Conservation (phyloP, 176 grass and related monocot species). For the Leersia perrieri region DNA sequence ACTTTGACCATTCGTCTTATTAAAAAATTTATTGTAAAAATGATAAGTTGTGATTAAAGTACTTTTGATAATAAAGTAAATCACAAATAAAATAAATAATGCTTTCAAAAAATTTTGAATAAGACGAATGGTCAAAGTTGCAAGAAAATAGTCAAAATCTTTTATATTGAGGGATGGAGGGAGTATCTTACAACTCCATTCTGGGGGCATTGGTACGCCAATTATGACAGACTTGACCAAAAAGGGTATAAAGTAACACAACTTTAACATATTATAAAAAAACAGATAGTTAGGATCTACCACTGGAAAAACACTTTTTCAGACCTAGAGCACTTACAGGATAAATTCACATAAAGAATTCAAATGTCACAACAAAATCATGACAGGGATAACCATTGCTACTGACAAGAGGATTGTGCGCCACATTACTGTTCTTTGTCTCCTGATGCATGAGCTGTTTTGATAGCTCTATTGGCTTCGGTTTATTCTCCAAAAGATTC, state of each 20-base stretch:
- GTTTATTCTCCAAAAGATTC: constrained; percentile 5
- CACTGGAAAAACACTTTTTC: constrained; percentile 29
- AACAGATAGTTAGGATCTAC: constrained; percentile 33
- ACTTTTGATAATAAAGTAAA: too few species aligned
- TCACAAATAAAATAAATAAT: too few species aligned
- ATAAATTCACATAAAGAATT: constrained; percentile 39
- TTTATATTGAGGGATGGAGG: too few species aligned
- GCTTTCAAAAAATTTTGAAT: too few species aligned
- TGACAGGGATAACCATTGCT: constrained; percentile 34
- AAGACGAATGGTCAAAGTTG: too few species aligned
- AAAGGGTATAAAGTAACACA: constrained; percentile 23
- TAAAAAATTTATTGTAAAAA: too few species aligned
- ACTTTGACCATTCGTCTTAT: too few species aligned
- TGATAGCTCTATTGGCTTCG: not conserved
- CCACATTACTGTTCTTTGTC: constrained; percentile 18
- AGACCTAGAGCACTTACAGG: constrained; percentile 27
- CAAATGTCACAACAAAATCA: constrained; percentile 27
- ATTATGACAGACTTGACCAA: constrained; percentile 42
- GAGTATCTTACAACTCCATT: constrained; percentile 29
- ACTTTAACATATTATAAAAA: constrained; percentile 35
- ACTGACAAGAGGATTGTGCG: not conserved
- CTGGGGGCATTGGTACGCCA: constrained; percentile 9
- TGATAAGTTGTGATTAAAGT: too few species aligned
- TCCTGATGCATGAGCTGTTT: constrained; percentile 1
- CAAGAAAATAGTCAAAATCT: too few species aligned